phyloP scores from a whole-genome alignment of 345 rosid species.

The Firmiana major region DNA sequence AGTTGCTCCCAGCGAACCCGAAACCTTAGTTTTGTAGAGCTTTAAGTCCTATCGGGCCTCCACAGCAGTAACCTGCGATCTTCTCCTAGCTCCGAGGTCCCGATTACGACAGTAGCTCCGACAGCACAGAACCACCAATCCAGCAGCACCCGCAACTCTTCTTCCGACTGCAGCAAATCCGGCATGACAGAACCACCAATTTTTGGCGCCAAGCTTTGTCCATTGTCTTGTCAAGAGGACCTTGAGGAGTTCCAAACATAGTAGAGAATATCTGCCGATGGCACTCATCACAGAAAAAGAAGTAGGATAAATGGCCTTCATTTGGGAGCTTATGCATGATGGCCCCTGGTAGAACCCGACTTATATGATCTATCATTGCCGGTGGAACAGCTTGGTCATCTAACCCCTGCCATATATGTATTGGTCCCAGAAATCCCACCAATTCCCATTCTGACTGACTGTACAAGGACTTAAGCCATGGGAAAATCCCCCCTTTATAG shows the following conservation, averaged over 20 bases:
- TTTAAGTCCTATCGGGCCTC: too few species aligned
- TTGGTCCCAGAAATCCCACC: conserved; percentile 66
- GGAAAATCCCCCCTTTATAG: conserved; percentile 51
- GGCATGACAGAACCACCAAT: too few species aligned
- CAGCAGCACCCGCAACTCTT: too few species aligned
- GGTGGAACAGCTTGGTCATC: conserved; percentile 71
- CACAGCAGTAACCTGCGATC: too few species aligned
- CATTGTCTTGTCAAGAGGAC: conserved; percentile 36
- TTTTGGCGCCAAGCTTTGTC: too few species aligned
- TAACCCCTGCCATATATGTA: conserved; percentile 98
- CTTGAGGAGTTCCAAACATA: conserved; percentile 66
- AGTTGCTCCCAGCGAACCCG: too few species aligned
- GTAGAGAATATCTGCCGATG: conserved; percentile 66
- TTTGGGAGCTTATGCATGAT: conserved; percentile 57
- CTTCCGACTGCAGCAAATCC: too few species aligned
- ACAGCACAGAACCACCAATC: too few species aligned
- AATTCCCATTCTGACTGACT: conserved; percentile 71
- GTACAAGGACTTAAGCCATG: conserved; percentile 78
- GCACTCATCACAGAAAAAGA: conserved; percentile 76
- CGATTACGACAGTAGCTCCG: too few species aligned
- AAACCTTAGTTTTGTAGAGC: too few species aligned
- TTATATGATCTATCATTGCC: conserved; percentile 58
- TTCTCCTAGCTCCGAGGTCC: too few species aligned
- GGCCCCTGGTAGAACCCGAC: conserved; percentile 70
- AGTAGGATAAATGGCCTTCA: conserved; percentile 88